A percentile compares a stretch with the other conserved stretches of the same genome.
Evolutionary conservation across 148 eudicot genomes (phyloP).

Genomic region (Rhododendron ovatum): DNA sequence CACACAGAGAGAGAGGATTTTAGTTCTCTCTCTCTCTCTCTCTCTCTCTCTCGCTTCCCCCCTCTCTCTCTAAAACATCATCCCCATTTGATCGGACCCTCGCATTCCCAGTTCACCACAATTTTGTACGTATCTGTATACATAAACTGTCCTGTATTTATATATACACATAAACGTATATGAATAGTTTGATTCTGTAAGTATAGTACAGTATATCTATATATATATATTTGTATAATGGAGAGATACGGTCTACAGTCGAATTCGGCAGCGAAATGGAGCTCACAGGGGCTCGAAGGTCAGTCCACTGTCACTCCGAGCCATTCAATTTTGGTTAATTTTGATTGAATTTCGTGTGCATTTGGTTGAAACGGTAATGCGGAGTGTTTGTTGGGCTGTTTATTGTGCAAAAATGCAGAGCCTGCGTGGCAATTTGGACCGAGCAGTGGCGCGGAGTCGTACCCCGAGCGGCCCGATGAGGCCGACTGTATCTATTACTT

Average conservation of each 20-base stretch:
- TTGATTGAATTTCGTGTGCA: constrained; percentile 8
- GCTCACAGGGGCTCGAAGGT: constrained; percentile 24
- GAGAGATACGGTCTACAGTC: constrained; percentile 18
- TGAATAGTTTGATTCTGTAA: not conserved
- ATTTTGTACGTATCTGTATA: not conserved
- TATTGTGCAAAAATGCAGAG: constrained; percentile 43
- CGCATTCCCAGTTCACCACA: not conserved
- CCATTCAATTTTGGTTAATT: not conserved
- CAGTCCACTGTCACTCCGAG: not conserved
- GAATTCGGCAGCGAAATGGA: constrained; percentile 16
- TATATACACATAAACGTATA: not conserved
- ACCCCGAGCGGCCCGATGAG: constrained; percentile 76
- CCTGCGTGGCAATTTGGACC: constrained; percentile 67
- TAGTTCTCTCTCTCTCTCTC: not conserved
- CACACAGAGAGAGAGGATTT: not conserved
- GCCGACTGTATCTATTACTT: constrained; percentile 72
- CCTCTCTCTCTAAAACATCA: not conserved
- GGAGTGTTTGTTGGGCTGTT: constrained; percentile 16
- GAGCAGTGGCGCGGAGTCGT: constrained; percentile 41
- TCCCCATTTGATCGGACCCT: constrained; percentile 9
- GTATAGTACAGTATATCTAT: not conserved
- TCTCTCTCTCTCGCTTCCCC: no score
- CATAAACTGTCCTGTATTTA: not conserved
- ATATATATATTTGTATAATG: not conserved
- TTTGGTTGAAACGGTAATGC: constrained; percentile 16